phyloP scores from a whole-genome alignment of 2,329 filamentous ascomycete species.

The Colletotrichum viniferum region DNA sequence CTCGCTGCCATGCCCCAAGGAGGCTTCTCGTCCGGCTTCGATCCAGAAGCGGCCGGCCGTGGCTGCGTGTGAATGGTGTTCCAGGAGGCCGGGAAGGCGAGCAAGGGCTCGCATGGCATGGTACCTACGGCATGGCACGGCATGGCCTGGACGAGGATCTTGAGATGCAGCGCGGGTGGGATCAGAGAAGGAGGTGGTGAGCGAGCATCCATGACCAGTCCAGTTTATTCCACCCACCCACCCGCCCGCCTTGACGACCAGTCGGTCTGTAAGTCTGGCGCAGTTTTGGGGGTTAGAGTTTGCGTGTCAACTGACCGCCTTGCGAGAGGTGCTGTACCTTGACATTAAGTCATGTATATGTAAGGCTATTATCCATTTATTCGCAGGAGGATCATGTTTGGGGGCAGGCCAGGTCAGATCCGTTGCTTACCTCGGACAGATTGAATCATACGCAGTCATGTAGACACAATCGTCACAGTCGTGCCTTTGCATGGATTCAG shows the following conservation, averaged over 20 bases:
- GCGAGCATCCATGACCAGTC: slow-evolving; percentile 10
- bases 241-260: not conserved
- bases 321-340: not conserved
- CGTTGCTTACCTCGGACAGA: not conserved
- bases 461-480: not conserved
- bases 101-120: slow-evolving; percentile 14
- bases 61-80: slow-evolving; percentile 15
- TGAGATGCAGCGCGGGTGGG: slow-evolving; percentile 20
- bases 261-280: slow-evolving; percentile 3
- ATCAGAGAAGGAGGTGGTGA: slow-evolving; percentile 11
- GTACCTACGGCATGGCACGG: slow-evolving; percentile 9
- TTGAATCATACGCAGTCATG: not conserved
- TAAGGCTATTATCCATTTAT: slow-evolving; percentile 3
- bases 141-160: slow-evolving; percentile 17
- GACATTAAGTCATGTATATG: not conserved
- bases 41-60: slow-evolving; percentile 10
- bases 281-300: slow-evolving; percentile 9
- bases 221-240: not conserved
- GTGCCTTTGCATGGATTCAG: not conserved
- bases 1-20: slow-evolving; percentile 11
- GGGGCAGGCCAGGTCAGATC: not conserved
- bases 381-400: not conserved
- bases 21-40: slow-evolving; percentile 9
- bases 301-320: slow-evolving; percentile 20
- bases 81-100: slow-evolving; percentile 10